A percentile compares a stretch with the other conserved stretches of the same genome.
phyloP scores from a whole-genome alignment of 768 basidiomycete species.

The Leccinum fibrillosum region DNA sequence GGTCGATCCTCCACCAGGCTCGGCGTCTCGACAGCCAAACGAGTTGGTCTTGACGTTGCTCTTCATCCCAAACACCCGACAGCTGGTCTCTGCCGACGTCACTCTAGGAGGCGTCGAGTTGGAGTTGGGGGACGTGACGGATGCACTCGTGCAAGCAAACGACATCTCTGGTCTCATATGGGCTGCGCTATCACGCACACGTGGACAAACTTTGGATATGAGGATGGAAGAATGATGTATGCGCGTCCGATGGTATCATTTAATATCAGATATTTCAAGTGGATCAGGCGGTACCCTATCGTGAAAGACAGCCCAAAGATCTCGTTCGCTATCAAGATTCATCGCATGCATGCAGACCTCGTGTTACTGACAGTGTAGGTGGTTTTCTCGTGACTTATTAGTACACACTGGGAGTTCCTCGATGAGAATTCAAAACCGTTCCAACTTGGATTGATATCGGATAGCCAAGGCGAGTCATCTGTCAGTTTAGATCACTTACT shows the following conservation, averaged over 20 bases:
- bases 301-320: neutral
- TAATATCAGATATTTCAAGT: neutral
- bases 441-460: neutral
- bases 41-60: conserved; percentile 54
- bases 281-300: neutral
- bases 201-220: conserved; percentile 1
- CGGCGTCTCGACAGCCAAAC: conserved; percentile 24
- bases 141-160: conserved; percentile 59
- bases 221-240: neutral
- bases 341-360: neutral
- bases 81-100: conserved; percentile 58
- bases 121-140: conserved; percentile 57
- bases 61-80: conserved; percentile 67
- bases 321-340: neutral
- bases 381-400: neutral
- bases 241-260: neutral
- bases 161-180: conserved; percentile 65
- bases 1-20: conserved; percentile 33
- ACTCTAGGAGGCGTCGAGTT: conserved; percentile 51
- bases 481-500: neutral
- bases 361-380: neutral
- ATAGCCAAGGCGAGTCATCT: neutral
- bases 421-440: neutral
- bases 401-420: neutral
- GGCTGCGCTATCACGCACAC: conserved; percentile 51